These are phyloP conservation scores for Ceriops zippeliana DNA, from an alignment of 345 rosid species.

Conservation along the genomic window DNA sequence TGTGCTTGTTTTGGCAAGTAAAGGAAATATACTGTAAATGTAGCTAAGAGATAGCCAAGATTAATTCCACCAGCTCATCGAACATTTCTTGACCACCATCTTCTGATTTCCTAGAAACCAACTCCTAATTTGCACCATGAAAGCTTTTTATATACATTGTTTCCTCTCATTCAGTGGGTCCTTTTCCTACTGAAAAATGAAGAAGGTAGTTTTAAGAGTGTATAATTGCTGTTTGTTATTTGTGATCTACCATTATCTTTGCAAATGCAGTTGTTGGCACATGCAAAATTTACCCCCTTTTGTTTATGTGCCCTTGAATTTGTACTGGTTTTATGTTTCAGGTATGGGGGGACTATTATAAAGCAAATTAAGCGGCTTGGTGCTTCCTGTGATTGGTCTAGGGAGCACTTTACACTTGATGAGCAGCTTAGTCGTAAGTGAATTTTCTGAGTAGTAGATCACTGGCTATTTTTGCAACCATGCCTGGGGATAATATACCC, in stretches of 20 bases:
- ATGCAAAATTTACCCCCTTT: background rate
- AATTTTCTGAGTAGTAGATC: constrained; percentile 36
- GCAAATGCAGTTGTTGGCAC: background rate
- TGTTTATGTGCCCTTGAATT: background rate
- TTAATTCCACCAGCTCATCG: no score
- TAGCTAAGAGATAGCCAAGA: no score
- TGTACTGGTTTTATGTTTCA: constrained; percentile 29
- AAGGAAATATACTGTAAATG: no score
- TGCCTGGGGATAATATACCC: background rate
- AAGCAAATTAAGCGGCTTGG: constrained; percentile 96
- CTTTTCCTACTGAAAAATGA: no score
- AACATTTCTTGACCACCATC: no score
- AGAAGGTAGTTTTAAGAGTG: background rate
- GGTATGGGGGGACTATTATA: constrained; percentile 92
- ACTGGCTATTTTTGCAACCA: constrained; percentile 5
- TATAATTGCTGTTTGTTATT: background rate
- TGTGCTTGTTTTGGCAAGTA: no score
- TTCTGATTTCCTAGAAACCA: no score
- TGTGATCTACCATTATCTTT: constrained; percentile 4
- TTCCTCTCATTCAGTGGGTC: no score
- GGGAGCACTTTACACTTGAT: constrained; percentile 93
- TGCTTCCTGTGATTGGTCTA: constrained; percentile 98
- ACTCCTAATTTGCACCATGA: no score
- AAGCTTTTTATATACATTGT: no score
- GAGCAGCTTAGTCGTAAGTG: constrained; percentile 97